Evolutionary conservation across 345 rosid genomes (phyloP).

Genomic region (Salix suchowensis): DNA sequence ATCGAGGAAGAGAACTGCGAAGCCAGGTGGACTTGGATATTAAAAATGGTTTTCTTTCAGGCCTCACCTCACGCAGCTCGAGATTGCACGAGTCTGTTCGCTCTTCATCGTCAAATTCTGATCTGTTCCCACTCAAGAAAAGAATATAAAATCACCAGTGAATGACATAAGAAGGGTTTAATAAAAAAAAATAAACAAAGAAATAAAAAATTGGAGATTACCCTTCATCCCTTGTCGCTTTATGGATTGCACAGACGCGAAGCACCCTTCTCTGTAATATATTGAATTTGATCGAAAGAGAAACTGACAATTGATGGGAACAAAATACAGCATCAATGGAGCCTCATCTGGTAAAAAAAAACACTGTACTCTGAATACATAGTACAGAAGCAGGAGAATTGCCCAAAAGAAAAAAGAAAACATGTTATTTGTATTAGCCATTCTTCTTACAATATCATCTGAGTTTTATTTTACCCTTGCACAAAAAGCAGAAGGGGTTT

Average conservation of each 20-base stretch:
- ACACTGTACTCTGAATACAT: background rate
- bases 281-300: background rate
- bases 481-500: constrained; percentile 44
- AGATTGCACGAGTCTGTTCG: constrained; percentile 30
- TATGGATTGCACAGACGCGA: background rate
- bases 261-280: background rate
- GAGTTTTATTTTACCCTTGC: constrained; percentile 42
- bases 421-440: background rate
- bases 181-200: background rate
- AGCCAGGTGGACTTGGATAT: background rate
- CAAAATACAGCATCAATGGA: background rate
- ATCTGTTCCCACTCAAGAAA: background rate
- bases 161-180: background rate
- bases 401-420: background rate
- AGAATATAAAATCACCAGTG: background rate
- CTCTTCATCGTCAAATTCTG: constrained; percentile 17
- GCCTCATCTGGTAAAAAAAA: background rate
- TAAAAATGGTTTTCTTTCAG: background rate
- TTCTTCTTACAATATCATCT: background rate
- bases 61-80: constrained; percentile 3
- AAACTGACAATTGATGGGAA: background rate
- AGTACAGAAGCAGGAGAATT: background rate
- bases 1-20: background rate
- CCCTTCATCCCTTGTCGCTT: background rate
- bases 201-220: background rate